Percentiles rank a stretch among this genome's conserved stretches.
These are phyloP conservation scores for Aquilaria sinensis DNA, from an alignment of 345 rosid genomes.

Conservation along the genomic window DNA sequence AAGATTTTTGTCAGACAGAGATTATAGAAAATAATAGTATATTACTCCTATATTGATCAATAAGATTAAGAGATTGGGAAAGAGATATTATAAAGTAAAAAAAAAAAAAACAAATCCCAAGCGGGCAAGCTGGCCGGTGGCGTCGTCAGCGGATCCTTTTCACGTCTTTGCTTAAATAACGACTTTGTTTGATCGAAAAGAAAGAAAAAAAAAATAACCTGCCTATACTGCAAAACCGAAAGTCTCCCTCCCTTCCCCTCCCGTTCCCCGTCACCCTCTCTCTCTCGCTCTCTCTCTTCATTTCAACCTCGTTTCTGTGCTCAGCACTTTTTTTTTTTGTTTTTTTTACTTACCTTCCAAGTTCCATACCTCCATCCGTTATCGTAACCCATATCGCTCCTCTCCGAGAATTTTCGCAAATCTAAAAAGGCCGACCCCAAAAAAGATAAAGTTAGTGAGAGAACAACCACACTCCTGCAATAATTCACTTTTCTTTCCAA, in stretches of 20 bases:
- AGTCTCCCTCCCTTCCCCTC: too few relatives aligned
- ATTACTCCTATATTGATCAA: too few relatives aligned
- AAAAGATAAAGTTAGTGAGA: conserved; percentile 10
- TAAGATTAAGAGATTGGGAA: too few relatives aligned
- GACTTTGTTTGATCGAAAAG: conserved; percentile 6
- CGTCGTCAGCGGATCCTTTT: conserved; percentile 38
- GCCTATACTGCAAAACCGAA: too few relatives aligned
- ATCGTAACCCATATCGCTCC: too few relatives aligned
- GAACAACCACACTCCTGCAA: too few relatives aligned
- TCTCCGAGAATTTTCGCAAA: conserved; percentile 3
- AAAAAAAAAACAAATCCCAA: not conserved
- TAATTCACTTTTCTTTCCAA: conserved; percentile 24
- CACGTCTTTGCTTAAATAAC: conserved; percentile 17
- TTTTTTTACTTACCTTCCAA: too few relatives aligned
- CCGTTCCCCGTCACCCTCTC: not conserved
- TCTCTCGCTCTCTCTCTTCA: conserved; percentile 2
- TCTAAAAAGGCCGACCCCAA: conserved; percentile 15
- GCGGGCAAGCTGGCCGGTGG: conserved; percentile 30
- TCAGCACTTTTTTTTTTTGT: not conserved
- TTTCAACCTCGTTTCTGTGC: not conserved
- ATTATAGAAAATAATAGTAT: too few relatives aligned
- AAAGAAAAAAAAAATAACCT: too few relatives aligned
- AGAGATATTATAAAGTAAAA: too few relatives aligned
- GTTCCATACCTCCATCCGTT: too few relatives aligned
- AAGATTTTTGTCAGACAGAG: too few relatives aligned